Evolutionary conservation across 495 filamentous ascomycete genomes (phyloP).

Genomic region (Pseudoneurospora amorphoporcata): DNA sequence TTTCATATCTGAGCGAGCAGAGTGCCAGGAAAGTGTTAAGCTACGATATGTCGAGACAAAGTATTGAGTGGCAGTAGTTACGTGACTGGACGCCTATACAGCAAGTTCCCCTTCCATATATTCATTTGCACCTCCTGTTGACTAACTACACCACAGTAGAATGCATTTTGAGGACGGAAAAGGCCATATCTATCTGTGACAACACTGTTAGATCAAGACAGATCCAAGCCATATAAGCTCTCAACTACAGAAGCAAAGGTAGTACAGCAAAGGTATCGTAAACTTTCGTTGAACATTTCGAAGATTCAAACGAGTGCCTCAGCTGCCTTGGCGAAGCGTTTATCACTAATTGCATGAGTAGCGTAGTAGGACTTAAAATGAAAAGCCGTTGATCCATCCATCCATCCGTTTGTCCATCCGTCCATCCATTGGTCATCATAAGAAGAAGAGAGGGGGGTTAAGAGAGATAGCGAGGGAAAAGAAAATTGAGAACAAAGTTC

Average conservation of each 20-base stretch:
- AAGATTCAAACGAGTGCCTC: neutral
- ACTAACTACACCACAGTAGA: too few relatives aligned
- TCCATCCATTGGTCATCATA: neutral
- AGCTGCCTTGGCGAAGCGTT: neutral
- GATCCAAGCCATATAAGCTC: too few relatives aligned
- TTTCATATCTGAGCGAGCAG: too few relatives aligned
- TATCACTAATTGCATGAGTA: conserved; percentile 3
- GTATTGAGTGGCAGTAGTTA: too few relatives aligned
- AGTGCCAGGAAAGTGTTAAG: too few relatives aligned
- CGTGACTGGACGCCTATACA: too few relatives aligned
- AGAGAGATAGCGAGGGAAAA: neutral
- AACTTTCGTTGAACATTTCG: neutral
- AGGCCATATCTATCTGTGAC: too few relatives aligned
- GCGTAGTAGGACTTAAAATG: neutral
- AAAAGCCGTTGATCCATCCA: neutral
- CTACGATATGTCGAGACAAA: too few relatives aligned
- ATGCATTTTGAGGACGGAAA: too few relatives aligned
- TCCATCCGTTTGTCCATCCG: neutral
- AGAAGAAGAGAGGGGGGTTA: neutral
- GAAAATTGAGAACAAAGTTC: neutral
- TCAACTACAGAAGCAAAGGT: neutral
- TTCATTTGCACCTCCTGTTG: too few relatives aligned
- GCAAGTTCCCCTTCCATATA: too few relatives aligned
- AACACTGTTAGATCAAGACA: neutral
- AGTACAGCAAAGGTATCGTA: neutral